Percentiles rank a stretch among this genome's conserved stretches.
phyloP scores from a whole-genome alignment of 345 rosid genomes.

The Melaleuca alternifolia region DNA sequence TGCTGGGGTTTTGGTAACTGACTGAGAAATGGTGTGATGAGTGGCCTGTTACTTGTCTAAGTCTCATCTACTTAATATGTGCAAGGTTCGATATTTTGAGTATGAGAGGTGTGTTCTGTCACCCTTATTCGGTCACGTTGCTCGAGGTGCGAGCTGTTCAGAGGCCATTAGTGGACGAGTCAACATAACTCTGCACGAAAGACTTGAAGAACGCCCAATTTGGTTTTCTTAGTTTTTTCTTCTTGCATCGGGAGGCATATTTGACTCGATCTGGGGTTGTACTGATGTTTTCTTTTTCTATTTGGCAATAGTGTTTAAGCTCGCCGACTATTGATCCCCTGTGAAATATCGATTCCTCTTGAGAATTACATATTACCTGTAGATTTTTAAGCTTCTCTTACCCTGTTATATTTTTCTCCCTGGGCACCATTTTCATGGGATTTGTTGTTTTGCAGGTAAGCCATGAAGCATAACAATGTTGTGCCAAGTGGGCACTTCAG shows the following conservation, averaged over 20 bases:
- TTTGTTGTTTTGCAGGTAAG: constrained; percentile 19
- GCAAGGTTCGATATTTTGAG: neutral
- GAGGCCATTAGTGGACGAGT: neutral
- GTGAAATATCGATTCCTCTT: neutral
- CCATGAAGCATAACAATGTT: constrained; percentile 71
- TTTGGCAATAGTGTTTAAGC: neutral
- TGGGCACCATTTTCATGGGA: neutral
- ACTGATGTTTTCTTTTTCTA: neutral
- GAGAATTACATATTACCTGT: neutral
- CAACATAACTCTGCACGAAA: neutral
- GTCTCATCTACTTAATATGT: neutral
- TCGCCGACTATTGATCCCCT: neutral
- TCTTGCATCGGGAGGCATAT: neutral
- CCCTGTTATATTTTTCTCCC: neutral
- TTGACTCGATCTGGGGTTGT: neutral
- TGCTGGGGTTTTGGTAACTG: neutral
- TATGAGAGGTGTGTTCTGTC: neutral
- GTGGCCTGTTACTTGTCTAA: neutral
- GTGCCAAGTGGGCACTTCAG: constrained; percentile 61
- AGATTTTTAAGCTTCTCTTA: neutral
- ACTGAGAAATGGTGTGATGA: neutral
- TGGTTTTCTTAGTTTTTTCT: neutral
- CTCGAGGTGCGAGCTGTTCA: neutral
- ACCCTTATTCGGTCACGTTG: neutral
- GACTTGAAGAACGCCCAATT: neutral